Evolutionary conservation across 306 rosid species (phyloP).

Genomic region (Vigna reflexopilosa): DNA sequence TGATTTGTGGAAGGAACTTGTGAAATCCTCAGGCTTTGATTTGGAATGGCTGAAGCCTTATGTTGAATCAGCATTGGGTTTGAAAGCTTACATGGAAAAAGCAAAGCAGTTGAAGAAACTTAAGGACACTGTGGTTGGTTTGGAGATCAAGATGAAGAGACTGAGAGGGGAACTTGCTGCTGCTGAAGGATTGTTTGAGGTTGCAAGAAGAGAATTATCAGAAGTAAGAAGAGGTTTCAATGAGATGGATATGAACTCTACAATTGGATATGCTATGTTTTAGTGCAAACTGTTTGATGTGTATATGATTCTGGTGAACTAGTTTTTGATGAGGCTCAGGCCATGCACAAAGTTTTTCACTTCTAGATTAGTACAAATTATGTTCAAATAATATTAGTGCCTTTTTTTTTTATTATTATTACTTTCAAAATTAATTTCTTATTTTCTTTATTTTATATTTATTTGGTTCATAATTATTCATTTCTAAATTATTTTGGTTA

Average conservation of each 20-base stretch:
- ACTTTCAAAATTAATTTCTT: too few relatives aligned
- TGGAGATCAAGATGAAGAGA: constrained; percentile 49
- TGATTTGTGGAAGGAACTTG: constrained; percentile 52
- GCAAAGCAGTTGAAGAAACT: constrained; percentile 36
- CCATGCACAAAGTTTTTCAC: background rate
- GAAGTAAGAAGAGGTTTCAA: constrained; percentile 42
- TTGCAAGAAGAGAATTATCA: constrained; percentile 36
- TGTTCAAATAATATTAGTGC: background rate
- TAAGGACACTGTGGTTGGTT: constrained; percentile 39
- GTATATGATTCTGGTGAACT: background rate
- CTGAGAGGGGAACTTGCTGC: constrained; percentile 43
- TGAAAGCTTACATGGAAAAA: constrained; percentile 42
- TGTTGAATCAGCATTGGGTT: constrained; percentile 50
- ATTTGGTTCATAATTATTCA: too few relatives aligned
- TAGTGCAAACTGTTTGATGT: background rate
- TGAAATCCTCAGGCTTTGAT: constrained; percentile 48
- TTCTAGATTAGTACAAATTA: constrained; percentile 4
- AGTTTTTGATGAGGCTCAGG: background rate
- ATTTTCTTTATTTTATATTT: too few relatives aligned
- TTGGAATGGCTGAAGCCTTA: constrained; percentile 52
- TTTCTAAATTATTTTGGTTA: too few relatives aligned
- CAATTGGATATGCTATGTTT: constrained; percentile 48
- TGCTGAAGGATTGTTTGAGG: constrained; percentile 40
- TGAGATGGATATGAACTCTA: constrained; percentile 43
- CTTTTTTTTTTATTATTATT: too few relatives aligned